Conservation (phyloP, 106 monocot genomes). For the Phalaenopsis aphrodite region DNA sequence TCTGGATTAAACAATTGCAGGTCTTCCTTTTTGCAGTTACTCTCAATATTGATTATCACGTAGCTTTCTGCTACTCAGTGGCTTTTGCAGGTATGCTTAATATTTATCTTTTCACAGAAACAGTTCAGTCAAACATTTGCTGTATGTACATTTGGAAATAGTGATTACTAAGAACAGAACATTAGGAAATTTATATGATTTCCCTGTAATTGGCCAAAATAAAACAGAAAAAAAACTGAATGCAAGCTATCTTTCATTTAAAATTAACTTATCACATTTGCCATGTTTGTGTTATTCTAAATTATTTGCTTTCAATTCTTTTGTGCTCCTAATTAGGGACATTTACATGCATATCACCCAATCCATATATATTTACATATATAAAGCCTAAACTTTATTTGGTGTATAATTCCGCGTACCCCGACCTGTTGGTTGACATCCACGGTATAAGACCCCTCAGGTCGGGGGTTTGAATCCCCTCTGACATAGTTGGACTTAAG, state of each 20-base stretch:
- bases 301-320: background rate
- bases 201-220: background rate
- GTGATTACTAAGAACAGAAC: no score
- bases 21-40: conserved; percentile 63
- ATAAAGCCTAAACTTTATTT: no score
- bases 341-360: no score
- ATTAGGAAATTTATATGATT: background rate
- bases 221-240: background rate
- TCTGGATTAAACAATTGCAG: conserved; percentile 21
- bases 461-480: no score
- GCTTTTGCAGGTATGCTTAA: conserved; percentile 50
- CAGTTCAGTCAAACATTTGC: background rate
- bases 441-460: no score
- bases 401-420: no score
- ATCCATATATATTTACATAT: no score
- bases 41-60: conserved; percentile 40
- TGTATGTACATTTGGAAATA: no score
- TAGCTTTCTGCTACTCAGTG: conserved; percentile 52
- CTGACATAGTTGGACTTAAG: no score
- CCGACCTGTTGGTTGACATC: no score
- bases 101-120: background rate
- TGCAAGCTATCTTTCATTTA: background rate
- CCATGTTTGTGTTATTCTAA: background rate
- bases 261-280: background rate
- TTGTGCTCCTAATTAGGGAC: background rate